Conservation (phyloP, 2,329 filamentous ascomycete species). For the Calonectria naviculata region DNA sequence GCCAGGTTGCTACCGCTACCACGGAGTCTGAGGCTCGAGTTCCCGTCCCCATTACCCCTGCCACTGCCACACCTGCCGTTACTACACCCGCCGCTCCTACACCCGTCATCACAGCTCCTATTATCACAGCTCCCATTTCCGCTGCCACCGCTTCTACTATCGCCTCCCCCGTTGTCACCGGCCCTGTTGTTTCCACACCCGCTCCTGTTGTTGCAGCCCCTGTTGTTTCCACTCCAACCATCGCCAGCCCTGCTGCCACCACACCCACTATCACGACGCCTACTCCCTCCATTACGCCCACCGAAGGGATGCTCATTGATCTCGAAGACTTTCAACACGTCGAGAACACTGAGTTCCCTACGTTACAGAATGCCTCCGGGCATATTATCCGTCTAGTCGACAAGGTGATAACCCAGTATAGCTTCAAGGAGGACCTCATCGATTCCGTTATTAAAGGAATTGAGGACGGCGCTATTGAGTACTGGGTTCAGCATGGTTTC, state of each 20-base stretch:
- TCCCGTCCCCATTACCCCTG: not conserved
- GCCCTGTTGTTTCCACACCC: not conserved
- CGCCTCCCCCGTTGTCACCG: not conserved
- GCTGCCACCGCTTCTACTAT: not conserved
- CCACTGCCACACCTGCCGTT: not conserved
- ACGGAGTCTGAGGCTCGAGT: not conserved
- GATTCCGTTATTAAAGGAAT: constrained; percentile 34
- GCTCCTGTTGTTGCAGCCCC: too few relatives aligned
- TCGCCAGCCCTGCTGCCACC: not conserved
- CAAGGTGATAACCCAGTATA: constrained; percentile 20
- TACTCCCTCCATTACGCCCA: not conserved
- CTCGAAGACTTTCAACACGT: constrained; percentile 22
- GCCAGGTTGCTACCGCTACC: not conserved
- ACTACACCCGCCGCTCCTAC: too few relatives aligned
- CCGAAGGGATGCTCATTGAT: constrained; percentile 17
- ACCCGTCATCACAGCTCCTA: not conserved
- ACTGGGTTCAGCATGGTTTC: constrained; percentile 39
- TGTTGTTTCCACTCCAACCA: too few relatives aligned
- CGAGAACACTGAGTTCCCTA: constrained; percentile 3
- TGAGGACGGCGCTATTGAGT: constrained; percentile 38
- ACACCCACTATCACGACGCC: not conserved
- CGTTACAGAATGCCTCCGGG: not conserved
- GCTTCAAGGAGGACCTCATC: constrained; percentile 13
- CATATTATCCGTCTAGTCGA: constrained; percentile 18
- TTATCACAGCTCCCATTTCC: not conserved